phyloP scores from a whole-genome alignment of 371 early-diverging fungal species.

The Mortierella sp. region DNA sequence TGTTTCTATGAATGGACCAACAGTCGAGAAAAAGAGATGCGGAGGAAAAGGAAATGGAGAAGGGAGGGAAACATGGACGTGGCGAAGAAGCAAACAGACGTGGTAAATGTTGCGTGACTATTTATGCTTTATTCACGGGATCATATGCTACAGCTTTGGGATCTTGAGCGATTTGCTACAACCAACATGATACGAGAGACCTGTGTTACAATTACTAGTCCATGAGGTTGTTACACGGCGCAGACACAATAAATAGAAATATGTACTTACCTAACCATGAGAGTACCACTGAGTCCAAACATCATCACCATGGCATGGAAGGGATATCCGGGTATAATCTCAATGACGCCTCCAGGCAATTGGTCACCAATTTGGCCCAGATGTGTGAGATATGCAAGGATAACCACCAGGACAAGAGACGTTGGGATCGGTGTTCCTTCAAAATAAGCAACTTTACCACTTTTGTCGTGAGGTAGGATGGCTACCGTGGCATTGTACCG shows the following conservation, averaged over 20 bases:
- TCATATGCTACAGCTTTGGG: constrained; percentile 65
- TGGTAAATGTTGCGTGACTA: not conserved
- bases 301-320: constrained; percentile 84
- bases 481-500: constrained; percentile 92
- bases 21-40: too few species aligned
- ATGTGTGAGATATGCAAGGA: constrained; percentile 77
- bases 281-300: constrained; percentile 82
- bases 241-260: not conserved
- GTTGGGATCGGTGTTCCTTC: constrained; percentile 95
- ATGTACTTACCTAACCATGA: constrained; percentile 75
- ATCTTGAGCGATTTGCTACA: constrained; percentile 71
- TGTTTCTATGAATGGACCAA: too few species aligned
- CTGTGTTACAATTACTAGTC: not conserved
- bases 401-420: constrained; percentile 74
- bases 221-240: not conserved
- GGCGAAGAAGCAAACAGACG: too few species aligned
- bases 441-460: constrained; percentile 86
- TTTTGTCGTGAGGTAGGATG: constrained; percentile 77
- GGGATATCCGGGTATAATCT: constrained; percentile 61
- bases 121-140: not conserved
- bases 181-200: not conserved
- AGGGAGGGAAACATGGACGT: too few species aligned
- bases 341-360: constrained; percentile 61
- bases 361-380: constrained; percentile 68
- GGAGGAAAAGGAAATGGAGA: too few species aligned